phyloP scores from a whole-genome alignment of 306 rosid genomes.

The Bauhinia variegata region DNA sequence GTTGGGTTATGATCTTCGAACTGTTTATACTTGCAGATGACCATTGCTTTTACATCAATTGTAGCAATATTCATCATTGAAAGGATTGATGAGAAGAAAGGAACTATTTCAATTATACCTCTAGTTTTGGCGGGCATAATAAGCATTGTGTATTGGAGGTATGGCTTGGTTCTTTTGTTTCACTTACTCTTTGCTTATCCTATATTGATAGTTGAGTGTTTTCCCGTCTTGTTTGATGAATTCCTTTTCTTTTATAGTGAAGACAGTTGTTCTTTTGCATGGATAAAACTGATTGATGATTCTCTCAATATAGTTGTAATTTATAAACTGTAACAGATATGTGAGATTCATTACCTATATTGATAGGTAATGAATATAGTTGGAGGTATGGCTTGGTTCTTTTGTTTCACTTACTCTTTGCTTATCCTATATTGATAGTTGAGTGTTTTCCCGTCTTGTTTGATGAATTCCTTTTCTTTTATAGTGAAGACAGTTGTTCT shows the following conservation, averaged over 20 bases:
- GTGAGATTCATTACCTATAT: too few species aligned
- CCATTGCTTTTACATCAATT: conserved; percentile 78
- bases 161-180: conserved; percentile 28
- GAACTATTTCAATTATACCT: conserved; percentile 63
- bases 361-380: too few species aligned
- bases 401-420: conserved; percentile 9
- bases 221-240: conserved; percentile 1
- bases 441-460: background rate
- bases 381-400: conserved; percentile 67
- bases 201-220: conserved; percentile 7
- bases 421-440: conserved; percentile 13
- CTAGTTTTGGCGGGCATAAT: conserved; percentile 60
- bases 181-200: conserved; percentile 6
- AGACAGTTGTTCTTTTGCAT: conserved; percentile 3
- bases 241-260: background rate
- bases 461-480: conserved; percentile 7
- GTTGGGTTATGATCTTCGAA: conserved; percentile 8
- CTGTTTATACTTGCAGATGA: conserved; percentile 59
- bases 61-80: conserved; percentile 78
- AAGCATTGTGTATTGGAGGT: conserved; percentile 85
- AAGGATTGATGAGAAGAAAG: conserved; percentile 82
- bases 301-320: background rate
- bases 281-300: conserved; percentile 11
- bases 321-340: conserved; percentile 4
- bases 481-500: conserved; percentile 4